Base-by-base conservation (phyloP, 192 early-diverging fungal genomes). In the Spizellomyces sp. region DNA sequence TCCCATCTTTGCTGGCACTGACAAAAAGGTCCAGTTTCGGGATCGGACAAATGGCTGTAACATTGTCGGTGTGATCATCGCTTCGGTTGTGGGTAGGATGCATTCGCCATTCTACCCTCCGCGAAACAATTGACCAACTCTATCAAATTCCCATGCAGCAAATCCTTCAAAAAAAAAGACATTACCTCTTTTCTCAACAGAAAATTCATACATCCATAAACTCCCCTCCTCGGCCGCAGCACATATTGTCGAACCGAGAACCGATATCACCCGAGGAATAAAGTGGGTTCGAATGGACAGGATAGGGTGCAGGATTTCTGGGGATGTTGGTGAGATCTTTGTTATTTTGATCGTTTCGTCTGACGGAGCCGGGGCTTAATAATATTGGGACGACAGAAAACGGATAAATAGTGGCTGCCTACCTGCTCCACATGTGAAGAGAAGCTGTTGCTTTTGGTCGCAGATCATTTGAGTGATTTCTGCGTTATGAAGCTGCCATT, bases 61-160 rank as follows among this genome's bases (percentile, higher is more conserved):
- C 70, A 5, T 27, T 21, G 21, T 86, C 80, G 7, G 77, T 76
- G 64, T 86, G 84, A 62, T 86, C 84, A 57, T 83, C 78, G 45
- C 72, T 79, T n/a, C 71, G 64, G 48, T 64, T 71, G 45, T 86
- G 84, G 42, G 45, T 62, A 4, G 80, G 64, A 22, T 80, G 3
- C 15, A 67, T 54, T 41, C 75, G 45, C 75, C 77, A 84, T 42
- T 77, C 79, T 80, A 55, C 58, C 15, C 8, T 55, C 41, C 48
- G 4, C 9, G 27, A 60, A 45, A 46, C 54, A 58, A 43, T 52
- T 27, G 45, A 9, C n/a, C 43, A 3, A 36, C 27, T 36, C 3
- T 36, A 36, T 36, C 27, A 36, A 36, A 36, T 2, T 36, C 27
- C 43, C 45, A 7, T n/a, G 27, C 45, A 48, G 21, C 10, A 21